phyloP scores from a whole-genome alignment of 2,329 filamentous ascomycete species.

The Trichoderma afroharzianum region DNA sequence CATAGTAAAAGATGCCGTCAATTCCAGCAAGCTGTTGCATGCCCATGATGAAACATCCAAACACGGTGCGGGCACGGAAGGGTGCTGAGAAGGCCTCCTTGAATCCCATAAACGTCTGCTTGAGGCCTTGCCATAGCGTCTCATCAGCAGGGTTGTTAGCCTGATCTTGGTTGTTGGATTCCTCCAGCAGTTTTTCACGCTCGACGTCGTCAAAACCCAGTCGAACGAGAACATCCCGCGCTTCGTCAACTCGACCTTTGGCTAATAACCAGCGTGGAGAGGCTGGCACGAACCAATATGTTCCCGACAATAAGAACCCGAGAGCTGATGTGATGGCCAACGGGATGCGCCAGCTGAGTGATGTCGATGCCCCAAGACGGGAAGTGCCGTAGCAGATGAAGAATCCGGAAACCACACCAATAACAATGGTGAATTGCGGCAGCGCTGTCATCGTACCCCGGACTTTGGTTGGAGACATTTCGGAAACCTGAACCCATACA shows the following conservation, averaged over 20 bases:
- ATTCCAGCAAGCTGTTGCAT: slow-evolving; percentile 60
- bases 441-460: slow-evolving; percentile 51
- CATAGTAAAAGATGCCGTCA: slow-evolving; percentile 60
- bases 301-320: slow-evolving; percentile 27
- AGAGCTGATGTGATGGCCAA: slow-evolving; percentile 39
- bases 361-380: slow-evolving; percentile 38
- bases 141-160: slow-evolving; percentile 20
- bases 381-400: slow-evolving; percentile 59
- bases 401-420: slow-evolving; percentile 53
- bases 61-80: slow-evolving; percentile 43
- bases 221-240: slow-evolving; percentile 35
- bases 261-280: slow-evolving; percentile 56
- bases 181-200: slow-evolving; percentile 37
- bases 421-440: slow-evolving; percentile 51
- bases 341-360: slow-evolving; percentile 55
- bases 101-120: slow-evolving; percentile 31
- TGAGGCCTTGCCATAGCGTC: slow-evolving; percentile 27
- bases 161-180: slow-evolving; percentile 24
- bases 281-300: slow-evolving; percentile 40
- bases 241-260: slow-evolving; percentile 41
- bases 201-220: slow-evolving; percentile 43
- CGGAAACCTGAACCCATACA: slow-evolving; percentile 52
- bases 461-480: slow-evolving; percentile 52
- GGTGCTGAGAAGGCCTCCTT: slow-evolving; percentile 33
- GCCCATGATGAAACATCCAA: slow-evolving; percentile 56